Conservation (phyloP, 2,329 filamentous ascomycete species). For the Dothideomycetidae sp. region DNA sequence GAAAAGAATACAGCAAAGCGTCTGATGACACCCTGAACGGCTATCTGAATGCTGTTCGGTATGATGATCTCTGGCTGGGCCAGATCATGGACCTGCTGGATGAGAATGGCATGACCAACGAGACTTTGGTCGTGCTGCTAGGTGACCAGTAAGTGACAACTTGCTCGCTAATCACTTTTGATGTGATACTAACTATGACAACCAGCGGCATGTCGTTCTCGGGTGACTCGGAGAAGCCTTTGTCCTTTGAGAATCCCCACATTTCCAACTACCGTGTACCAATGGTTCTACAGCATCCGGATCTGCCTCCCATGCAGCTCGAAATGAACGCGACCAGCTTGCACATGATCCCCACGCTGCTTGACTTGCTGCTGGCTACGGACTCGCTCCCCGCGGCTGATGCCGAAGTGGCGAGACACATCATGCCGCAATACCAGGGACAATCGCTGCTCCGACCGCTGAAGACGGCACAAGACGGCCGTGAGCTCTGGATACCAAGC, state of each 20-base stretch:
- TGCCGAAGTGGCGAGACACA: conserved; percentile 23
- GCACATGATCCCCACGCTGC: conserved; percentile 32
- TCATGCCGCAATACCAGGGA: conserved; percentile 33
- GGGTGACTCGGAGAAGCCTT: conserved; percentile 24
- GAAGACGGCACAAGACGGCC: conserved; percentile 3
- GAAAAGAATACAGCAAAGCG: neutral
- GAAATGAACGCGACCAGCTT: conserved; percentile 28
- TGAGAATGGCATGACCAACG: conserved; percentile 30
- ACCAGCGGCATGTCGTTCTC: conserved; percentile 23
- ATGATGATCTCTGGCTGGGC: conserved; percentile 27
- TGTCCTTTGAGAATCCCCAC: conserved; percentile 31
- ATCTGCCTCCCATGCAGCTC: conserved; percentile 29
- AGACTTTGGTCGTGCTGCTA: conserved; percentile 33
- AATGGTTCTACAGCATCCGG: conserved; percentile 30
- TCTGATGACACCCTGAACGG: conserved; percentile 25
- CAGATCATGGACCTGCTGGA: conserved; percentile 29
- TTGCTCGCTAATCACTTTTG: no score
- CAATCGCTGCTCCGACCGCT: conserved; percentile 29
- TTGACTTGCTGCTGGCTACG: conserved; percentile 31
- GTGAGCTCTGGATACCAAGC: neutral
- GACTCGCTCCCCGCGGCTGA: conserved; percentile 25
- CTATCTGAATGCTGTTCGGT: conserved; percentile 31
- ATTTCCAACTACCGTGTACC: conserved; percentile 32
- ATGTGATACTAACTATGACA: neutral
- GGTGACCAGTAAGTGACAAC: conserved; percentile 27